Conservation (phyloP, 2,329 filamentous ascomycete genomes). For the Nemania sp. region DNA sequence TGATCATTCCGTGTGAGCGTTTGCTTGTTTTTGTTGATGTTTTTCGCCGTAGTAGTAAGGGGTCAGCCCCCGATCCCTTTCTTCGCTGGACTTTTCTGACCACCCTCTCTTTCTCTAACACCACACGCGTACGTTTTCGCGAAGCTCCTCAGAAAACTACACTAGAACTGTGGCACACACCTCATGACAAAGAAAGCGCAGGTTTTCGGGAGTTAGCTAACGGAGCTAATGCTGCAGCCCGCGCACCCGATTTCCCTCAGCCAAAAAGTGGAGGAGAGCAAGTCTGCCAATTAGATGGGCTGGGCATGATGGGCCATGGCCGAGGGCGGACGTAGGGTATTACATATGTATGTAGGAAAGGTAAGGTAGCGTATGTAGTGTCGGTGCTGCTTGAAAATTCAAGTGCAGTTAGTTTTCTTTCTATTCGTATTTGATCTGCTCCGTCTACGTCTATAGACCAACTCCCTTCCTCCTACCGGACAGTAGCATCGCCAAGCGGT, state of each 20-base stretch:
- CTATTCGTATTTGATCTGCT: background rate
- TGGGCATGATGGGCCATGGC: background rate
- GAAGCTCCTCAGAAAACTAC: background rate
- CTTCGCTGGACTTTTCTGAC: constrained; percentile 16
- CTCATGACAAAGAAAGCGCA: constrained; percentile 2
- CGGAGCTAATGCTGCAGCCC: background rate
- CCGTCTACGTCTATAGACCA: background rate
- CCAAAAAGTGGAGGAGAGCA: background rate
- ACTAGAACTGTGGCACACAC: constrained; percentile 6
- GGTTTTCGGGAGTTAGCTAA: constrained; percentile 1
- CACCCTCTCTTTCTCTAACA: constrained; percentile 3
- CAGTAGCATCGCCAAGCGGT: constrained; percentile 12
- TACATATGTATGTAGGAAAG: too few relatives aligned
- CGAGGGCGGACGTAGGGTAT: background rate
- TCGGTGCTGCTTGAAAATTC: background rate
- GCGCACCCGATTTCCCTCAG: background rate
- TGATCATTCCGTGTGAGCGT: too few relatives aligned
- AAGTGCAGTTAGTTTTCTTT: constrained; percentile 7
- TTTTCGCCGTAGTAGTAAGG: too few relatives aligned
- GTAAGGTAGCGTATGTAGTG: too few relatives aligned
- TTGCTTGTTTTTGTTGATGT: too few relatives aligned
- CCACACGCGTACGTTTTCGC: background rate
- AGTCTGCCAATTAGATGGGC: background rate
- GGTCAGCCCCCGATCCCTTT: background rate
- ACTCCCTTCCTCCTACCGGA: constrained; percentile 1